A percentile compares a stretch with the other conserved stretches of the same genome.
Conservation (phyloP, 805 yeast species). For the Wickerhamiella cacticola region DNA sequence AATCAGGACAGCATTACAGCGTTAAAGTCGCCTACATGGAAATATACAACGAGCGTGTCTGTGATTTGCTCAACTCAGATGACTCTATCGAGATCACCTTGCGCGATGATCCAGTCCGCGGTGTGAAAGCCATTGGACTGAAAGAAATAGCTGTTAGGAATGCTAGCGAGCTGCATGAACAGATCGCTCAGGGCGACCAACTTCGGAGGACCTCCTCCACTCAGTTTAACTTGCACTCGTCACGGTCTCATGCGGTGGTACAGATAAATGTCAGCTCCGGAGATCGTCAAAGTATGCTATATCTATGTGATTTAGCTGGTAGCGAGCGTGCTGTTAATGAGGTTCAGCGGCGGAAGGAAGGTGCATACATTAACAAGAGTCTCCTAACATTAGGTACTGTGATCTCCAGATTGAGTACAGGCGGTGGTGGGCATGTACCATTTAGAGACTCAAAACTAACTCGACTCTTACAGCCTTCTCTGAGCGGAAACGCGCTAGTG, state of each 20-base stretch:
- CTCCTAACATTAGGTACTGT: slow-evolving; percentile 83
- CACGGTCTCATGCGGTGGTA: slow-evolving; percentile 85
- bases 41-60: slow-evolving; percentile 77
- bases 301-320: slow-evolving; percentile 92
- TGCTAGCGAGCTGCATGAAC: slow-evolving; percentile 47
- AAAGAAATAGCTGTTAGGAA: slow-evolving; percentile 45
- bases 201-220: slow-evolving; percentile 76
- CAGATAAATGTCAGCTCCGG: slow-evolving; percentile 44
- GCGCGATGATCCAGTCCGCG: slow-evolving; percentile 61
- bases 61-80: slow-evolving; percentile 47
- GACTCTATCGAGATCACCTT: slow-evolving; percentile 46
- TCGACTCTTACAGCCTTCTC: slow-evolving; percentile 78
- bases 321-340: slow-evolving; percentile 76
- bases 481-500: slow-evolving; percentile 76
- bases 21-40: slow-evolving; percentile 66
- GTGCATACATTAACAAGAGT: slow-evolving; percentile 84
- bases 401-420: slow-evolving; percentile 60
- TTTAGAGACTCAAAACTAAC: slow-evolving; percentile 90
- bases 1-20: slow-evolving; percentile 30
- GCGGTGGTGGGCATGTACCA: slow-evolving; percentile 57
- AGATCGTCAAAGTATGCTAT: slow-evolving; percentile 48
- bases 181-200: slow-evolving; percentile 58
- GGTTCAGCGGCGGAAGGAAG: slow-evolving; percentile 79
- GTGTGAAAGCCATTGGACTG: slow-evolving; percentile 66
- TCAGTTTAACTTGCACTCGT: slow-evolving; percentile 74